Conservation (phyloP, 1,284 basidiomycete genomes). For the Leucoagaricus sp. region DNA sequence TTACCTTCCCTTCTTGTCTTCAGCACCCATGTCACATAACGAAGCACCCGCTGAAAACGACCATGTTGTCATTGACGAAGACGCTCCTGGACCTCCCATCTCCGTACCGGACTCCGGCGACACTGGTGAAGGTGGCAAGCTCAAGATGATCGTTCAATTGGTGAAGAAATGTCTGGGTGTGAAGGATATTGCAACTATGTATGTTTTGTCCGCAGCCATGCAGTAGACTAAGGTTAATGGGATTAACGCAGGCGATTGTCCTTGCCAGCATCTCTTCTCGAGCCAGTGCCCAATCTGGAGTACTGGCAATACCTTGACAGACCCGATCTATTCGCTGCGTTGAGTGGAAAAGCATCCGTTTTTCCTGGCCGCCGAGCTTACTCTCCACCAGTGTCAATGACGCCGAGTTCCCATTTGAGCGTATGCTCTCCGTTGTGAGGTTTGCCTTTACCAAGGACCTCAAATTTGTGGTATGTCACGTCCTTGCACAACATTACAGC, state of each 20-base stretch:
- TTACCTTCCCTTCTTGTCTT: no score
- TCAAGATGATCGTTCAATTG: constrained; percentile 88
- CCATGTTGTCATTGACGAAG: constrained; percentile 43
- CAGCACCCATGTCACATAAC: neutral
- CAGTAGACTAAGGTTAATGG: constrained; percentile 6
- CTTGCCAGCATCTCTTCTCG: constrained; percentile 85
- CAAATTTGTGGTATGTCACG: constrained; percentile 79
- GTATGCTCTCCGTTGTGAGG: constrained; percentile 89
- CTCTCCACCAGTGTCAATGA: constrained; percentile 74
- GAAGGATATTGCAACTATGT: constrained; percentile 92
- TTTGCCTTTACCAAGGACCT: constrained; percentile 95
- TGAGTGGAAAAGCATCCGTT: constrained; percentile 32
- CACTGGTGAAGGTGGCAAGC: constrained; percentile 82
- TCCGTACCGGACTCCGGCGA: constrained; percentile 77
- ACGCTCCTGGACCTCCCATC: constrained; percentile 58
- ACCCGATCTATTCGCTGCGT: constrained; percentile 92
- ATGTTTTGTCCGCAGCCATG: constrained; percentile 29
- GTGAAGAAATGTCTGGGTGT: constrained; percentile 87
- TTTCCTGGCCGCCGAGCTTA: neutral
- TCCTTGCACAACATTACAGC: neutral
- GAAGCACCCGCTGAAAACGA: neutral
- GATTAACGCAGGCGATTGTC: constrained; percentile 71
- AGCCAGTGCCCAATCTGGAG: constrained; percentile 92
- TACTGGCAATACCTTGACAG: constrained; percentile 96
- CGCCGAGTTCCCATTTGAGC: constrained; percentile 85